Evolutionary conservation across 2,329 filamentous ascomycete genomes (phyloP), one percentile per base, ranked within the genome.

Genomic region (Atkinsonella texensis): DNA sequence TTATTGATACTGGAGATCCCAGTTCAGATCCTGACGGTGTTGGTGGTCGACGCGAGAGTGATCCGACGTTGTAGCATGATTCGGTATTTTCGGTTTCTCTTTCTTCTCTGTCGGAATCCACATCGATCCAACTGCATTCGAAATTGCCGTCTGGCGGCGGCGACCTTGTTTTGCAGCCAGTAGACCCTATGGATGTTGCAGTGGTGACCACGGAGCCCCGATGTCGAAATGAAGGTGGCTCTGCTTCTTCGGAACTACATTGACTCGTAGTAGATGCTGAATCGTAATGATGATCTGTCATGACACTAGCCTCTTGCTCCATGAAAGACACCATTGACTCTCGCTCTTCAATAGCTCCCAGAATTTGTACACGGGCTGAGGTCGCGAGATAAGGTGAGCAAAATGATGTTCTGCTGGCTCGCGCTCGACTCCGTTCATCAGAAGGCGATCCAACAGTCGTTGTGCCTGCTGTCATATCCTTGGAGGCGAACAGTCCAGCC

Each of bases 391-490:
- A 65, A 5, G 63, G 60, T 1, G 61, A 61, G 28, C 58, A 58
- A 6, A 54, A 52, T 4, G 47, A 28, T 41, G 40, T 46, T n/a
- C 52, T 57, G 44, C 49, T 46, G 12, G 33, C 56, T 28, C 57
- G 54, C 38, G 45, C 50, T 32, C 52, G 54, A 18, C 47, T 53
- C 35, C 56, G 55, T 49, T 65, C 63, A 6, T 63, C 60, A 15
- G 59, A 60, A 5, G 66, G 65, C 15, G 74, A 59, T 3, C 62
- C 60, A 38, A 62, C 62, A 11, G 64, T 62, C 1, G 77, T 77
- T 9, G 67, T 59, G 9, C 77, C 77, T 20, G 76, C 71, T 6
- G 76, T 77, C 70, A 80, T 73, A 52, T 72, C 73, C 59, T 67
- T 75, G 13, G 74, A 69, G 28, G 64, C 64, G 52, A 80, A 80